Evolutionary conservation across 495 filamentous ascomycete genomes (phyloP).

Genomic region (Penicillium egyptiacum): DNA sequence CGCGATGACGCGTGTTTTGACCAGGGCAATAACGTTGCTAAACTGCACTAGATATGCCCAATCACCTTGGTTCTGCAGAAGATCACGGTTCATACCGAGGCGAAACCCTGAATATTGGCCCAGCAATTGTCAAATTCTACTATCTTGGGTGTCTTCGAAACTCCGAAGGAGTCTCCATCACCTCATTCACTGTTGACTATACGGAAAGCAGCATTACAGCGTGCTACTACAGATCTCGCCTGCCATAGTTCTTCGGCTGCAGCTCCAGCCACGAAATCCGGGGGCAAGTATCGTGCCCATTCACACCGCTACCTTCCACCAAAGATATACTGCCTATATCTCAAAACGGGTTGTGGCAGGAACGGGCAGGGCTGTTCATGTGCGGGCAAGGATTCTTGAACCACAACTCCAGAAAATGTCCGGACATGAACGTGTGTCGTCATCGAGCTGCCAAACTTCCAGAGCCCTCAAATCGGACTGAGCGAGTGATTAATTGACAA

Average conservation of each 20-base stretch:
- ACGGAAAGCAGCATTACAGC: constrained; percentile 10
- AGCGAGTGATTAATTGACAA: constrained; percentile 5
- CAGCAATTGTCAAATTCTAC: neutral
- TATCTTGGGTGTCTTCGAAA: neutral
- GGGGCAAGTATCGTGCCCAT: constrained; percentile 13
- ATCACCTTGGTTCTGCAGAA: constrained; percentile 12
- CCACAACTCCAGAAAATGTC: constrained; percentile 24
- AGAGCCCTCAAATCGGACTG: constrained; percentile 12
- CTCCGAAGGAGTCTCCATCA: neutral
- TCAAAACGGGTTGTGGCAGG: constrained; percentile 4
- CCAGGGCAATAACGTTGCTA: constrained; percentile 9
- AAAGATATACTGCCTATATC: neutral
- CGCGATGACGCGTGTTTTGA: constrained; percentile 13
- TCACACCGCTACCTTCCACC: constrained; percentile 3
- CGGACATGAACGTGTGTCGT: constrained; percentile 18
- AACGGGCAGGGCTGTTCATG: constrained; percentile 21
- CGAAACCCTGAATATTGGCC: constrained; percentile 9
- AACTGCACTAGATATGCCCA: constrained; percentile 13
- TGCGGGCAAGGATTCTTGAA: constrained; percentile 24
- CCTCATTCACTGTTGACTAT: neutral
- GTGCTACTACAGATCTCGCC: neutral
- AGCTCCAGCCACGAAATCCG: constrained; percentile 8
- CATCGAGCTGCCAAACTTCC: constrained; percentile 20
- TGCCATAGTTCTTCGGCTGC: constrained; percentile 7
- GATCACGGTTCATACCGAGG: constrained; percentile 10